Base-by-base conservation (phyloP, 495 filamentous ascomycete species). In the Aspergillus homomorphus region DNA sequence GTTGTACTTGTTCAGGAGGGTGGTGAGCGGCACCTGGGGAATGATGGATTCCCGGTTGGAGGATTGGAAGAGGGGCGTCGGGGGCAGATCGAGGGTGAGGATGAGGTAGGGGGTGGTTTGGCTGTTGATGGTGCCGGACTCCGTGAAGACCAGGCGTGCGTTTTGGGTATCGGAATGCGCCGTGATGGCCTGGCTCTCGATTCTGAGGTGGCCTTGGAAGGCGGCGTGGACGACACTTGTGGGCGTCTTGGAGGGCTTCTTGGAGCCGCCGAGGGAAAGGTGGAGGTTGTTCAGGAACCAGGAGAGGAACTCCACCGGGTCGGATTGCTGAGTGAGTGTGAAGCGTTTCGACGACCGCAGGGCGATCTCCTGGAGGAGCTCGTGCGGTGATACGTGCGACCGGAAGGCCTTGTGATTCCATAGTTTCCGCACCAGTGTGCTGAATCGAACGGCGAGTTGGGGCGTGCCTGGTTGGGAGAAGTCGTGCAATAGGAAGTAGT, bases 321-420 rank as follows among this genome's bases (percentile, higher is more conserved):
- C 94, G 43, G 92, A 92, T 73, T 98, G 94, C 16, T 85, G 79
- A 1, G 90, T 96, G 10, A 98, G 83, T 3, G 90, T 92, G 75
- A 96, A 99, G 50, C 88, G 89, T 71, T 98, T 98, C 60, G 87
- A 89, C 24, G 92, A 96, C 42, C 84, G 86, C 20, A 96, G 76
- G 14, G 92, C 89, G 62, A 99, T 87, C 73, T 98, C 93, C 69
- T 98, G 94, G 2, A 99, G 83, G 16, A 99, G 83, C 66, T 99
- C 94, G 76, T 99, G 94, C 0, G 94, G 94, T 8, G 93, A 97
- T 42, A 99, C 94, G 73, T 99, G 94, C 12, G 87, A 87, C 71
- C 96, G 94, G 81, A 99, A 99, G 42, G 94, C 94, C 61, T 89
- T 88, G 6, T 92, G 89, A 62, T 99, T 99, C 94, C 94, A 99